Evolutionary conservation across 331 rosid species (phyloP).

Genomic region (Telfairia occidentalis): DNA sequence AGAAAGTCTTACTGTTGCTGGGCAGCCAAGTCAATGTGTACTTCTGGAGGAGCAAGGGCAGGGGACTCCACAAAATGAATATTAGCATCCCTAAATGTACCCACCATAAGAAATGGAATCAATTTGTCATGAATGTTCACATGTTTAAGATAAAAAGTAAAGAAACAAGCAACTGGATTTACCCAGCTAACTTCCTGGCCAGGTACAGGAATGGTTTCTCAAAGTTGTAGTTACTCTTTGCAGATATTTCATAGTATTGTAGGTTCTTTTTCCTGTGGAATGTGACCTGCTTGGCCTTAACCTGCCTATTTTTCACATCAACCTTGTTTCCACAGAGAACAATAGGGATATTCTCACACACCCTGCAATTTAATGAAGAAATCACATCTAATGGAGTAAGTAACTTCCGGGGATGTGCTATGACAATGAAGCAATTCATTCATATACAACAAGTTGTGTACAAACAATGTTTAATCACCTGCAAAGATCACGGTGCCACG

Average conservation of each 20-base stretch:
- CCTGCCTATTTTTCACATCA: slow-evolving; percentile 38
- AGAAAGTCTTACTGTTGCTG: slow-evolving; percentile 24
- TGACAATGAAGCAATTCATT: not conserved
- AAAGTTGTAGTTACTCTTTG: slow-evolving; percentile 70
- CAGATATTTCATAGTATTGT: slow-evolving; percentile 75
- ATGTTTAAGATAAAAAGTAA: not conserved
- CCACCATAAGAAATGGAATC: not conserved
- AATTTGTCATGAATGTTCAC: not conserved
- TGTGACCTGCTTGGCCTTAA: slow-evolving; percentile 37
- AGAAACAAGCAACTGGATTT: not conserved
- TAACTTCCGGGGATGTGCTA: not conserved
- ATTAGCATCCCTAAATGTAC: slow-evolving; percentile 12
- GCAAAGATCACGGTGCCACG: slow-evolving; percentile 40
- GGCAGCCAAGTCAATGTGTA: slow-evolving; percentile 27
- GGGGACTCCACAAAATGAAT: slow-evolving; percentile 31
- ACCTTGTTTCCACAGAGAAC: slow-evolving; percentile 44
- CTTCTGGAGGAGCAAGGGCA: slow-evolving; percentile 38
- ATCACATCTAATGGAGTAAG: not conserved
- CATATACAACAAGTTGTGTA: not conserved
- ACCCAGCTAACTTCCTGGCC: slow-evolving; percentile 85
- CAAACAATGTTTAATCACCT: slow-evolving; percentile 12
- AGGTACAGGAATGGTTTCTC: slow-evolving; percentile 68
- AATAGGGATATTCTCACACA: slow-evolving; percentile 36
- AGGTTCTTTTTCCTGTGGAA: slow-evolving; percentile 47
- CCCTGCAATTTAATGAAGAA: slow-evolving; percentile 15